Conservation (phyloP, 768 basidiomycete genomes). For the Gymnopilus dilepis region DNA sequence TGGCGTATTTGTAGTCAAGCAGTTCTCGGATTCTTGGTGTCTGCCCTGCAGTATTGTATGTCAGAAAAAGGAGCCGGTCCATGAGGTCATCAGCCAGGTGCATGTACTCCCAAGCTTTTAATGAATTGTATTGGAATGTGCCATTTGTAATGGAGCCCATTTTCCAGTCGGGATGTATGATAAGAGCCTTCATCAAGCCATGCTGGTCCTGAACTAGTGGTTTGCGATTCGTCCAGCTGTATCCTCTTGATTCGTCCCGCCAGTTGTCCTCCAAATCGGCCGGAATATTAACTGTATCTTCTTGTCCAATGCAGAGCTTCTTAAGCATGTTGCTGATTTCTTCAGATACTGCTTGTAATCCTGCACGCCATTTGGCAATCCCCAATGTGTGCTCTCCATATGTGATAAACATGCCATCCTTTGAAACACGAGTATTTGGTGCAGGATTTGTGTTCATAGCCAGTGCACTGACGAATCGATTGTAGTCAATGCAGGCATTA, state of each 20-base stretch:
- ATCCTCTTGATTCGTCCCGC: slow-evolving; percentile 10
- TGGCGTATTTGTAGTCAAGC: slow-evolving; percentile 20
- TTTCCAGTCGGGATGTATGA: not conserved
- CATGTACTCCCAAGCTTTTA: not conserved
- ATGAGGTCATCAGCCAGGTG: not conserved
- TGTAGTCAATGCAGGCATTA: slow-evolving; percentile 15
- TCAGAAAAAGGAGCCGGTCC: slow-evolving; percentile 5
- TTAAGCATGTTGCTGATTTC: not conserved
- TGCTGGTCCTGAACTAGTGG: not conserved
- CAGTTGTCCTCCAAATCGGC: slow-evolving; percentile 18
- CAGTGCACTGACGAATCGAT: slow-evolving; percentile 10
- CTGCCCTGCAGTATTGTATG: slow-evolving; percentile 13
- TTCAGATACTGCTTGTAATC: not conserved
- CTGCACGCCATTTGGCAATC: slow-evolving; percentile 10
- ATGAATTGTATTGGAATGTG: slow-evolving; percentile 1
- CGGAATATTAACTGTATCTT: slow-evolving; percentile 13
- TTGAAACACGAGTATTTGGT: slow-evolving; percentile 12
- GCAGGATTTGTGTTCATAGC: slow-evolving; percentile 9
- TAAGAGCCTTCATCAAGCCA: not conserved
- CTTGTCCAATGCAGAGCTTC: slow-evolving; percentile 1
- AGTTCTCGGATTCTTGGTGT: slow-evolving; percentile 17
- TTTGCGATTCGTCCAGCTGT: slow-evolving; percentile 15
- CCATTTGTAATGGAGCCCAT: not conserved
- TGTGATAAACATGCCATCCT: slow-evolving; percentile 15
- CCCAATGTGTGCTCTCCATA: slow-evolving; percentile 5